Conservation (phyloP, 805 yeast genomes). For the Sugiyamaella boreocaroliniensis region DNA sequence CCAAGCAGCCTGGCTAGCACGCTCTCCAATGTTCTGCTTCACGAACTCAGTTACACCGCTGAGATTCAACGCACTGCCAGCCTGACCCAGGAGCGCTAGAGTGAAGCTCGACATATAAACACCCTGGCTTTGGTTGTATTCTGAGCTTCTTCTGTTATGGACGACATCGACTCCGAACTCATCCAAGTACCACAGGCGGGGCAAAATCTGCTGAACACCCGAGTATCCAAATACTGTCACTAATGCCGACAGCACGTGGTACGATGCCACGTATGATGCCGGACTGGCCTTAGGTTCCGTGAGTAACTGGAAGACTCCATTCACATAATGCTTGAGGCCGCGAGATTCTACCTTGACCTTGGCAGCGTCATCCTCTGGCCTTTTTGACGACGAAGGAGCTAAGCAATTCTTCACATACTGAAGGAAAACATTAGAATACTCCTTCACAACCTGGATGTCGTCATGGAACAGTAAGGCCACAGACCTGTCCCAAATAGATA, state of each 20-base stretch:
- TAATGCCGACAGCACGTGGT: conserved; percentile 8
- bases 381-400: background rate
- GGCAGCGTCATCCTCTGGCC: background rate
- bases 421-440: conserved; percentile 22
- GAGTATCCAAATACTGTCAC: conserved; percentile 8
- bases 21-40: background rate
- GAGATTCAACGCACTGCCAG: conserved; percentile 3
- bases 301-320: background rate
- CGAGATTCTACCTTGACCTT: background rate
- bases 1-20: conserved; percentile 10
- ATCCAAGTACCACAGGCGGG: conserved; percentile 13
- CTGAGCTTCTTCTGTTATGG: background rate
- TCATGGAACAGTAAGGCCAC: conserved; percentile 23
- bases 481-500: conserved; percentile 28
- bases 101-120: conserved; percentile 6
- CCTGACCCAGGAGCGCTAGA: background rate
- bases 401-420: conserved; percentile 15
- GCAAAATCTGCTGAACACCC: conserved; percentile 11
- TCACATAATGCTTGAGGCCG: background rate
- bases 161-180: conserved; percentile 4
- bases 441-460: conserved; percentile 18
- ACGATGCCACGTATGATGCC: conserved; percentile 3
- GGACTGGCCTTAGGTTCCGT: background rate
- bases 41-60: background rate
- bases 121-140: conserved; percentile 9